Evolutionary conservation across 2,329 filamentous ascomycete species (phyloP), one percentile per base, ranked within the genome.

Genomic region (Colletotrichum spinosum): DNA sequence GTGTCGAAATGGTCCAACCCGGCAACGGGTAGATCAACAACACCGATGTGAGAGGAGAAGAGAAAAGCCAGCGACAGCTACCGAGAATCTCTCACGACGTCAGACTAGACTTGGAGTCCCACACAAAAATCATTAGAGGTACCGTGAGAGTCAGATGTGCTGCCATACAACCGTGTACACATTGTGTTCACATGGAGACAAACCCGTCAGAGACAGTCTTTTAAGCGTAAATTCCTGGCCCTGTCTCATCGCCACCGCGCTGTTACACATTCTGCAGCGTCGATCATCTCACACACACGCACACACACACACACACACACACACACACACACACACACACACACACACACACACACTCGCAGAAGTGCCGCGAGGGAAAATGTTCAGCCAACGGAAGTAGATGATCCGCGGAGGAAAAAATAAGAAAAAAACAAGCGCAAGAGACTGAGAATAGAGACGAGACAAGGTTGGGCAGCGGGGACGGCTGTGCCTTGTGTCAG

Each of bases 151-250:
- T 5, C 25, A 25, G 3, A 25, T 25, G 4, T 25, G 25, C 25
- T 25, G 25, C 25, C 25, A 25, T 25, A 25, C 25, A 5, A 4
- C 25, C 1, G 25, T 25, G 25, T 25, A 25, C 25, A 25, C 25
- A 25, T 25, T 44, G 12, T 13, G 13, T 15, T 13, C 15, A 13
- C 42, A 15, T 44, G 8, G 13, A 44, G 13, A 15, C 13, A 44
- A 45, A 25, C 25, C 25, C 25, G 34, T 7, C 25, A 11, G 41
- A 34, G 25, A 34, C 8, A 58, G 13, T 55, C 44, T 64, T 63
- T 65, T 65, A 65, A 65, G 61, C 61, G 61, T 65, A 65, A 65
- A 65, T 61, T n/a, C 15, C 52, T 39, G 39, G 13, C 44, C 25
- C 50, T 55, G 57, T 61, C 61, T 55, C 57, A 55, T 55, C 61